Percentiles rank a stretch among this genome's conserved stretches.
Evolutionary conservation across 2,329 filamentous ascomycete species (phyloP).

Genomic region (Monilinia vaccinii-corymbosi): DNA sequence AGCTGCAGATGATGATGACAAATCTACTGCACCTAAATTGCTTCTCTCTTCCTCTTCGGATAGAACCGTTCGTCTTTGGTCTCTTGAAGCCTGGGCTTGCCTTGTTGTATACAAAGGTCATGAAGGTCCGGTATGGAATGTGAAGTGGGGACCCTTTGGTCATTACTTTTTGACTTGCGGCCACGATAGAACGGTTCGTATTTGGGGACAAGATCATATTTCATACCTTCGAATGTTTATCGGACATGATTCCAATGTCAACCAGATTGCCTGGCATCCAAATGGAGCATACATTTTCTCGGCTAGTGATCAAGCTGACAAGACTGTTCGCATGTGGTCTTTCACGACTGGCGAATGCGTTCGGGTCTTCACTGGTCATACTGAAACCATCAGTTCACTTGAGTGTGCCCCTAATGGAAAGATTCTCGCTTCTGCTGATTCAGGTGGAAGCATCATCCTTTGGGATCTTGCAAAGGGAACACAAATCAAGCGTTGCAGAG

Average conservation of each 20-base stretch:
- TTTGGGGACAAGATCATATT: constrained; percentile 91
- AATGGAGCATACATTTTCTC: constrained; percentile 94
- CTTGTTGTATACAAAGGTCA: constrained; percentile 92
- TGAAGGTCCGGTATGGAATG: constrained; percentile 78
- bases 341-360: constrained; percentile 81
- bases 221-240: constrained; percentile 81
- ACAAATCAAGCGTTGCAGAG: constrained; percentile 83
- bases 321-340: constrained; percentile 95
- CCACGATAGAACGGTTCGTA: constrained; percentile 79
- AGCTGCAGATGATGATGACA: constrained; percentile 21
- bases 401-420: constrained; percentile 83
- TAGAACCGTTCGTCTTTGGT: constrained; percentile 85
- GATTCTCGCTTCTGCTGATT: constrained; percentile 83
- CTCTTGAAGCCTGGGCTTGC: constrained; percentile 82
- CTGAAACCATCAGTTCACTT: constrained; percentile 74
- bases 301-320: constrained; percentile 73
- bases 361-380: constrained; percentile 86
- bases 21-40: constrained; percentile 56
- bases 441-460: constrained; percentile 80
- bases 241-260: constrained; percentile 90
- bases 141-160: constrained; percentile 84
- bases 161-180: constrained; percentile 89
- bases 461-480: constrained; percentile 89
- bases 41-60: constrained; percentile 84
- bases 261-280: constrained; percentile 84